phyloP scores from a whole-genome alignment of 805 yeast genomes.

The Zygotorulaspora chibaensis region DNA sequence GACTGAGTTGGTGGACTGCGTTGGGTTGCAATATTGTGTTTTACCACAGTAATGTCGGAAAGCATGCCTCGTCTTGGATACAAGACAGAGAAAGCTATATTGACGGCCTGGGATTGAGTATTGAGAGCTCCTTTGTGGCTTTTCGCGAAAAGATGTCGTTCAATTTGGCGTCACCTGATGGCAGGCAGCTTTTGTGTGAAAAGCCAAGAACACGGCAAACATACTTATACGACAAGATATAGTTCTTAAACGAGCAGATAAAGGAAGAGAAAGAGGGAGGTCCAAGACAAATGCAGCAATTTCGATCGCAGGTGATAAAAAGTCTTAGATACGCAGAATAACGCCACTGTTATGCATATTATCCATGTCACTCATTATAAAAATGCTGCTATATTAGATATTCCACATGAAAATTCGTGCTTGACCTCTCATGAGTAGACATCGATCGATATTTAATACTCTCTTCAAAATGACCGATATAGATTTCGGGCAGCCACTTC shows the following conservation, averaged over 20 bases:
- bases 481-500: constrained; percentile 20
- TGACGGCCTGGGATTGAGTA: too few relatives aligned
- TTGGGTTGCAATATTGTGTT: too few relatives aligned
- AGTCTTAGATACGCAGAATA: background rate
- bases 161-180: too few relatives aligned
- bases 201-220: background rate
- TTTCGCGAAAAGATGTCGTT: too few relatives aligned
- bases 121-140: too few relatives aligned
- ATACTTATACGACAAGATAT: background rate
- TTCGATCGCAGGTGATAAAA: background rate
- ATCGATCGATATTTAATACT: too few relatives aligned
- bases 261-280: background rate
- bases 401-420: too few relatives aligned
- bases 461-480: constrained; percentile 13
- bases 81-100: too few relatives aligned
- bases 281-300: background rate
- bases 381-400: background rate
- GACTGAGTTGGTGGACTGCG: too few relatives aligned
- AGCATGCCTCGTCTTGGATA: too few relatives aligned
- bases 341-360: constrained; percentile 2
- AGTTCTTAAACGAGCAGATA: constrained; percentile 3
- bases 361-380: background rate
- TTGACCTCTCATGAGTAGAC: too few relatives aligned
- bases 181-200: background rate
- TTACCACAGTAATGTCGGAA: too few relatives aligned